Evolutionary conservation across 176 grass and related monocot species (phyloP).

Genomic region (Poa annua): DNA sequence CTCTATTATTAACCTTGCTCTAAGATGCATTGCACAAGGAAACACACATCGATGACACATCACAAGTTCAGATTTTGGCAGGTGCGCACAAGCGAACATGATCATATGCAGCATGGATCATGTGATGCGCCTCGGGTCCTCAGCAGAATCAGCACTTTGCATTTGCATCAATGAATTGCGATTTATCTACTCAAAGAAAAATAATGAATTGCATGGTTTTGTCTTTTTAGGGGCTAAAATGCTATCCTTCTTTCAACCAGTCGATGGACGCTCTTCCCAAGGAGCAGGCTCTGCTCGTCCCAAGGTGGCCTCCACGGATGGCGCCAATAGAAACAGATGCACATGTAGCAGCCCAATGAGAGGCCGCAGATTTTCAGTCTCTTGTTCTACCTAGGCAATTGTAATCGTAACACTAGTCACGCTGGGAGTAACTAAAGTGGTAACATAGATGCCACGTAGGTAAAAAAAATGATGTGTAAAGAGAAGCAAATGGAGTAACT

Average conservation of each 20-base stretch:
- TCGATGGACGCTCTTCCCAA: slow-evolving; percentile 36
- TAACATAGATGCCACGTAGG: too few relatives aligned
- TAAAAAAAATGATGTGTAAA: too few relatives aligned
- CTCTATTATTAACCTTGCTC: too few relatives aligned
- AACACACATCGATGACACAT: slow-evolving; percentile 9
- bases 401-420: too few relatives aligned
- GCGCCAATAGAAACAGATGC: neutral
- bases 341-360: slow-evolving; percentile 37
- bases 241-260: slow-evolving; percentile 1
- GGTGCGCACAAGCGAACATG: neutral
- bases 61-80: neutral
- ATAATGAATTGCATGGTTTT: neutral
- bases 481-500: too few relatives aligned
- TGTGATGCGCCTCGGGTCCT: neutral
- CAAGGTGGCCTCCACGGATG: slow-evolving; percentile 25
- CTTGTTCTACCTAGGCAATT: neutral
- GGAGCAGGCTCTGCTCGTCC: slow-evolving; percentile 38
- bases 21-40: slow-evolving; percentile 6
- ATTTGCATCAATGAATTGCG: neutral
- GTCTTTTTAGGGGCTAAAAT: neutral
- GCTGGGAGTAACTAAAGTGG: too few relatives aligned
- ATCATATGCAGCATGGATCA: neutral
- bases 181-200: too few relatives aligned
- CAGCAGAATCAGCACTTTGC: neutral
- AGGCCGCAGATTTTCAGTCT: neutral